These are phyloP conservation scores for Sporothrix sp. DNA, from an alignment of 2,329 filamentous ascomycete genomes.

Conservation along the genomic window DNA sequence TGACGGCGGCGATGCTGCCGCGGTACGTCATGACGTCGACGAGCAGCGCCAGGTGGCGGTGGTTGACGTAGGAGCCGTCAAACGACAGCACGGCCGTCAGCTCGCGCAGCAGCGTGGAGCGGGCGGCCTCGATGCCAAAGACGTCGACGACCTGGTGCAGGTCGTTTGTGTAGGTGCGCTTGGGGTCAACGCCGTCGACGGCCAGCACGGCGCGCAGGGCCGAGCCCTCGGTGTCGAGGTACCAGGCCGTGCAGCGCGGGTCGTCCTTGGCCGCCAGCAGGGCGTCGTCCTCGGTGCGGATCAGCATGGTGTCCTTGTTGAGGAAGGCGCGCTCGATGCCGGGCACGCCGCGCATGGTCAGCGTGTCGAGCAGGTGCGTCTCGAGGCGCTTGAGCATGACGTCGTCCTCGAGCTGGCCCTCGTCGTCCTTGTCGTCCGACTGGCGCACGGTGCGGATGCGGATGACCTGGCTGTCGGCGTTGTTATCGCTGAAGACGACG, in stretches of 20 bases:
- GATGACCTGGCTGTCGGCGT: constrained; percentile 89
- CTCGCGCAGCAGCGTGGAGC: constrained; percentile 77
- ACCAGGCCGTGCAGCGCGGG: constrained; percentile 78
- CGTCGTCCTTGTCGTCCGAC: constrained; percentile 64
- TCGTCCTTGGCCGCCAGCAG: constrained; percentile 66
- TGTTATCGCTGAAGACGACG: constrained; percentile 96
- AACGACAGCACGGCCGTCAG: constrained; percentile 90
- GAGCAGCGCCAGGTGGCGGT: constrained; percentile 88
- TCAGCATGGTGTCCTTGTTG: constrained; percentile 64
- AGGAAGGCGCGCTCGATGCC: constrained; percentile 90
- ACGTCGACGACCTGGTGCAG: constrained; percentile 91
- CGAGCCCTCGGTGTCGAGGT: constrained; percentile 88
- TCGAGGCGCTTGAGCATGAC: constrained; percentile 88
- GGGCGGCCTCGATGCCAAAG: constrained; percentile 91
- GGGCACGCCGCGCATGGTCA: constrained; percentile 81
- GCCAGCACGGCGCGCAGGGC: constrained; percentile 74
- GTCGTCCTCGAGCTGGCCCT: constrained; percentile 63
- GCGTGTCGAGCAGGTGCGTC: constrained; percentile 78
- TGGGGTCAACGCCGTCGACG: constrained; percentile 79
- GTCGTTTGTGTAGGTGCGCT: constrained; percentile 85
- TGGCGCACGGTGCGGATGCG: constrained; percentile 73
- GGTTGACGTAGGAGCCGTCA: constrained; percentile 98
- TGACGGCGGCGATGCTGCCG: constrained; percentile 89
- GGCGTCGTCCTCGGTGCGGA: constrained; percentile 59
- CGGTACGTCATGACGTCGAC: constrained; percentile 98